Conservation (phyloP, 2,329 filamentous ascomycete genomes). For the Trichophyton benhamiae region DNA sequence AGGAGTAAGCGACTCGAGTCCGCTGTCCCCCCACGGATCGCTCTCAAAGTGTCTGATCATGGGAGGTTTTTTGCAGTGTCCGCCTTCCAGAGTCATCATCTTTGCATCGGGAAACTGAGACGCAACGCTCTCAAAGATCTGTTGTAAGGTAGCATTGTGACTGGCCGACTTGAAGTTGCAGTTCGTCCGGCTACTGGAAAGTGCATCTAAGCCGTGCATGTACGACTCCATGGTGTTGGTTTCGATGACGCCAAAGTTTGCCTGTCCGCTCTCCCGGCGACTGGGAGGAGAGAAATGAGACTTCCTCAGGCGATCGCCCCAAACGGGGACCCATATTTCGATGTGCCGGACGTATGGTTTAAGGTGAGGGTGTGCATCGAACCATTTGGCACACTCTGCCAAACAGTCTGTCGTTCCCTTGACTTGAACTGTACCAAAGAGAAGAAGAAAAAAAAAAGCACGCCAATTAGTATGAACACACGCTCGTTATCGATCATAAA, state of each 20-base stretch:
- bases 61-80: constrained; percentile 62
- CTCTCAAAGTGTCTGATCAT: constrained; percentile 48
- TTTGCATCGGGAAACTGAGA: constrained; percentile 48
- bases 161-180: constrained; percentile 26
- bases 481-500: not conserved
- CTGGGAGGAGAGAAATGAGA: constrained; percentile 30
- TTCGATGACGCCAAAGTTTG: constrained; percentile 16
- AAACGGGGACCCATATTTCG: constrained; percentile 68
- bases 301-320: constrained; percentile 42
- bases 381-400: constrained; percentile 48
- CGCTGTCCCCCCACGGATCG: constrained; percentile 19
- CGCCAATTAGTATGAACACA: not conserved
- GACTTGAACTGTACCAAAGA: constrained; percentile 45
- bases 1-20: constrained; percentile 34
- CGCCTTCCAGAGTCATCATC: constrained; percentile 63
- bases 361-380: constrained; percentile 47
- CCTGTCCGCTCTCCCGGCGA: constrained; percentile 15
- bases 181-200: constrained; percentile 19
- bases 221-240: constrained; percentile 17
- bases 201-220: constrained; percentile 19
- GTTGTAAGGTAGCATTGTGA: constrained; percentile 58
- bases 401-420: constrained; percentile 57
- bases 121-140: constrained; percentile 54
- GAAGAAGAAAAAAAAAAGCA: too few species aligned
- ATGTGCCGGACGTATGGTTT: constrained; percentile 56